Evolutionary conservation across 2,329 filamentous ascomycete species (phyloP).

Genomic region (Neurospora sp.): DNA sequence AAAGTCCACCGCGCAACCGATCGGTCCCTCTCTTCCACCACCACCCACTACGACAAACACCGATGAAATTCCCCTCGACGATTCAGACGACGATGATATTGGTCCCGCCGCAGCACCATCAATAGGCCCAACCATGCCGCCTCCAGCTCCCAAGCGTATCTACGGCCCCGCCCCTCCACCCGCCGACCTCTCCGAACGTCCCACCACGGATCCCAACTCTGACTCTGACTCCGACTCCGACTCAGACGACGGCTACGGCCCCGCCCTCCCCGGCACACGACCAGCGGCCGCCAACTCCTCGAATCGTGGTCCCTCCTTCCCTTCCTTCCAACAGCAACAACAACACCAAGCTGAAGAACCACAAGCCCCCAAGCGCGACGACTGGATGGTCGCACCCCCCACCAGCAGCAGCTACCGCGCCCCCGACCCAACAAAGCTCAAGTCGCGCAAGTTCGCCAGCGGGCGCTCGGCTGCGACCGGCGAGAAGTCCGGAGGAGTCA

Average conservation of each 20-base stretch:
- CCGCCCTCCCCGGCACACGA: constrained; percentile 40
- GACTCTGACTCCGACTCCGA: constrained; percentile 30
- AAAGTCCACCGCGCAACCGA: constrained; percentile 17
- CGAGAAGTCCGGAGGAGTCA: constrained; percentile 37
- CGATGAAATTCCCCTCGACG: constrained; percentile 31
- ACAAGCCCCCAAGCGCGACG: constrained; percentile 57
- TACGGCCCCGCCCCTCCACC: constrained; percentile 35
- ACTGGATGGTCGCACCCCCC: constrained; percentile 73
- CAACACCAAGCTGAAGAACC: constrained; percentile 15
- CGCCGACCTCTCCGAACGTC: constrained; percentile 29
- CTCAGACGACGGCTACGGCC: constrained; percentile 49
- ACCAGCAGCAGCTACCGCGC: constrained; percentile 43
- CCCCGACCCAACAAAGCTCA: constrained; percentile 75
- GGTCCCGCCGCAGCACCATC: constrained; percentile 20
- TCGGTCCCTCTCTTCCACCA: constrained; percentile 17
- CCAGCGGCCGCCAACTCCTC: constrained; percentile 33
- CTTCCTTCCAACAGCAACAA: constrained; percentile 15
- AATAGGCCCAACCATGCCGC: constrained; percentile 13
- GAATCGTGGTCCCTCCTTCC: constrained; percentile 27
- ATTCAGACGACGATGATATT: constrained; percentile 25
- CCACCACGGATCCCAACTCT: constrained; percentile 20
- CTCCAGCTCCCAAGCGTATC: constrained; percentile 19
- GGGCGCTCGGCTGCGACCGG: constrained; percentile 32
- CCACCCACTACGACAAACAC: constrained; percentile 20
- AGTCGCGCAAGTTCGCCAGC: constrained; percentile 73